Conservation (phyloP, 371 early-diverging fungal species). For the Mucor piriformis region DNA sequence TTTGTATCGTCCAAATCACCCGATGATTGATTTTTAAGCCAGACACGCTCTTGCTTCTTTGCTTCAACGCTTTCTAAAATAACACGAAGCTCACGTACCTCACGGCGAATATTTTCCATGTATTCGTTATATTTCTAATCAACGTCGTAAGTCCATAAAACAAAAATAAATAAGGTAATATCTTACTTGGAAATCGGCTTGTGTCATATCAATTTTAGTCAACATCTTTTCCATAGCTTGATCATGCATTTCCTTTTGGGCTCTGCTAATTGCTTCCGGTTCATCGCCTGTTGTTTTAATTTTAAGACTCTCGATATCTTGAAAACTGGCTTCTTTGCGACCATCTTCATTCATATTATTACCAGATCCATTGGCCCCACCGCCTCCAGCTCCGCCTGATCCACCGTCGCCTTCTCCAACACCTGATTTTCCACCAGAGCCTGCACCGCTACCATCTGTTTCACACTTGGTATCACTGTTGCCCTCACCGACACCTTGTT, state of each 20-base stretch:
- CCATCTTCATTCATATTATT: slow-evolving; percentile 60
- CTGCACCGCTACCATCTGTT: slow-evolving; percentile 37
- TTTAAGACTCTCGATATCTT: slow-evolving; percentile 64
- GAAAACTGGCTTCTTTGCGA: slow-evolving; percentile 63
- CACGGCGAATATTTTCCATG: slow-evolving; percentile 67
- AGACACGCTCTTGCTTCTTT: slow-evolving; percentile 82
- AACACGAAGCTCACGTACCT: slow-evolving; percentile 78
- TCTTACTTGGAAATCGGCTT: slow-evolving; percentile 62
- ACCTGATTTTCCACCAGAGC: slow-evolving; percentile 28
- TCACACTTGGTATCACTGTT: slow-evolving; percentile 35
- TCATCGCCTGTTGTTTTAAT: slow-evolving; percentile 54
- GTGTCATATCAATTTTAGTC: slow-evolving; percentile 71
- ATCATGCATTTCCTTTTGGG: slow-evolving; percentile 71
- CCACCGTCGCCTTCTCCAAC: slow-evolving; percentile 42
- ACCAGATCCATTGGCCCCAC: slow-evolving; percentile 48
- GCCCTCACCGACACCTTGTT: slow-evolving; percentile 39
- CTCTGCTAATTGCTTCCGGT: slow-evolving; percentile 53
- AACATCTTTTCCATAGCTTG: slow-evolving; percentile 68
- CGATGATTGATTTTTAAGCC: slow-evolving; percentile 80
- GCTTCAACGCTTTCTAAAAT: slow-evolving; percentile 79
- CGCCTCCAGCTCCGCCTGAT: slow-evolving; percentile 34
- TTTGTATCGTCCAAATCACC: slow-evolving; percentile 87
- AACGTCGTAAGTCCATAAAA: slow-evolving; percentile 1
- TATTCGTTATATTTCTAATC: slow-evolving; percentile 53
- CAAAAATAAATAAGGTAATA: no score